A percentile compares a stretch with the other conserved stretches of the same genome.
Conservation (phyloP, 257 asterid species). For the Solanum paucissectum region DNA sequence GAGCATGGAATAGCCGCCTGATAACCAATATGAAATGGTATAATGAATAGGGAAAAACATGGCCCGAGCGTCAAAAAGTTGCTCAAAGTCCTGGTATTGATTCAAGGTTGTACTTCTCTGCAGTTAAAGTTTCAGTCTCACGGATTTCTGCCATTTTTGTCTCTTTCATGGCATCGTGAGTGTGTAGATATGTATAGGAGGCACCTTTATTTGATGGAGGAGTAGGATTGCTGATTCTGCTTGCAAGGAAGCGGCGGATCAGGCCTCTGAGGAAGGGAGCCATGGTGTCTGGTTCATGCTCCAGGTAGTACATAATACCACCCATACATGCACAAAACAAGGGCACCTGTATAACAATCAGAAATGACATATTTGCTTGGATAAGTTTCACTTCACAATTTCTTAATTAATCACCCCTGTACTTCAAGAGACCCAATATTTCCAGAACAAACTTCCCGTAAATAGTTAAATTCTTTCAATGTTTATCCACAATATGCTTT, state of each 20-base stretch:
- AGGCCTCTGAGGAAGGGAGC: constrained; percentile 87
- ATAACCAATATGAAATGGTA: not conserved
- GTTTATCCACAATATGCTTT: not conserved
- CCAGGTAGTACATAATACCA: constrained; percentile 95
- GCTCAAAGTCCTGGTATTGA: constrained; percentile 96
- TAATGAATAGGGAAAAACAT: not conserved
- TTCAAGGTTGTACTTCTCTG: constrained; percentile 81
- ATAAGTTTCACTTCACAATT: not conserved
- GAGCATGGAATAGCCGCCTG: not conserved
- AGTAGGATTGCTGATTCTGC: constrained; percentile 84
- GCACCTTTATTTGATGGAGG: constrained; percentile 57
- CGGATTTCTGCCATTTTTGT: constrained; percentile 41
- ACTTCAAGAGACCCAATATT: not conserved
- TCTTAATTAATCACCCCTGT: not conserved
- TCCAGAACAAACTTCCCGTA: not conserved
- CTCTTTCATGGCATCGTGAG: constrained; percentile 68
- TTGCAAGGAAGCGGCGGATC: constrained; percentile 94
- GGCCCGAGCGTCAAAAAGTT: constrained; percentile 7
- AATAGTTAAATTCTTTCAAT: not conserved
- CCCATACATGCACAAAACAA: constrained; percentile 96
- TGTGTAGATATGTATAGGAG: constrained; percentile 66
- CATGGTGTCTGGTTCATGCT: constrained; percentile 97
- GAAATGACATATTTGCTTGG: not conserved
- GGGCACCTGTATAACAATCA: constrained; percentile 47
- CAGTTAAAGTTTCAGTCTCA: constrained; percentile 40